Conservation (phyloP, 1,284 basidiomycete genomes). For the Bjerkandera adusta region DNA sequence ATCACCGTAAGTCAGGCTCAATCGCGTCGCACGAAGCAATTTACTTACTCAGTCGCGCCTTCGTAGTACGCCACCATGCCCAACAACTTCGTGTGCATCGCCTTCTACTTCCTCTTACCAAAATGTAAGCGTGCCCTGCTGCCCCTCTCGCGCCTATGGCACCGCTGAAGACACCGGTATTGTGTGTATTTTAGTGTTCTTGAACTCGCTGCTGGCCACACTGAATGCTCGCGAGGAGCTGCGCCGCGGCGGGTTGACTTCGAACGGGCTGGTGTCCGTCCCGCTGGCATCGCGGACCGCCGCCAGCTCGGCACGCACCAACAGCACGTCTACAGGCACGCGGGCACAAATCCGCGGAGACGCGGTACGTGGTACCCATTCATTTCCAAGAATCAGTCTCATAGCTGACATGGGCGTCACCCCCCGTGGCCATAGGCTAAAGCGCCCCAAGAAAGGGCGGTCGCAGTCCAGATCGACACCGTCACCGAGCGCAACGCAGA, state of each 20-base stretch:
- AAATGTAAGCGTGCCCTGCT: constrained; percentile 28
- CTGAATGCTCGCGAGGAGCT: constrained; percentile 36
- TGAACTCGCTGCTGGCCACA: constrained; percentile 38
- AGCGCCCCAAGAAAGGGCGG: no score
- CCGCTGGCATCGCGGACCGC: no score
- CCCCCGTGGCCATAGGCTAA: no score
- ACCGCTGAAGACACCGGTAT: neutral
- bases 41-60: neutral
- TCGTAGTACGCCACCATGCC: constrained; percentile 36
- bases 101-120: constrained; percentile 37
- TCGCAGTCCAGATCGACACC: no score
- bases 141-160: no score
- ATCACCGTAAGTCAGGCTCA: constrained; percentile 27
- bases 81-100: constrained; percentile 36
- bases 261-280: constrained; percentile 16
- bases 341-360: no score
- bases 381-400: no score
- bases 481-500: no score
- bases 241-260: constrained; percentile 14
- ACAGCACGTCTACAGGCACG: no score
- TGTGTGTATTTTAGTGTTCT: constrained; percentile 29
- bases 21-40: neutral
- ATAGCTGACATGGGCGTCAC: no score
- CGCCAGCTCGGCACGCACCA: no score
- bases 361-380: no score